These are phyloP conservation scores for Dalbergia cultrata DNA, from an alignment of 306 rosid species.

Conservation along the genomic window DNA sequence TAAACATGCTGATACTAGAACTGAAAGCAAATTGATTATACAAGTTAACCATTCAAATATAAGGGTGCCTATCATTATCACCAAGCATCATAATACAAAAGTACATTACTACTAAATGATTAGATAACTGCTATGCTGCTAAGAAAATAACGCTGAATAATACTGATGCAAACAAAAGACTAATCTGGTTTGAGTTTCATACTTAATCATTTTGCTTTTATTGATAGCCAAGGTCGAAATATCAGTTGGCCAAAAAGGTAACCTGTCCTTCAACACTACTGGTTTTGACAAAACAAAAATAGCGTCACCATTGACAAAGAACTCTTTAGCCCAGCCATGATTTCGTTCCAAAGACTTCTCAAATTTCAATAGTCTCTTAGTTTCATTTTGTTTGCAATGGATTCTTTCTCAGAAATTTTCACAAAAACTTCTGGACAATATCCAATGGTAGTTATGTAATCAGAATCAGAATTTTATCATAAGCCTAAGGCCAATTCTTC, in stretches of 20 bases:
- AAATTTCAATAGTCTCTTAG: slow-evolving; percentile 6
- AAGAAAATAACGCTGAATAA: slow-evolving; percentile 26
- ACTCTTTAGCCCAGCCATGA: not conserved
- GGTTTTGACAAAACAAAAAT: slow-evolving; percentile 5
- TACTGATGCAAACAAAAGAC: not conserved
- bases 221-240: slow-evolving; percentile 11
- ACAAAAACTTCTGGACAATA: slow-evolving; percentile 9
- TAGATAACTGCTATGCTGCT: not conserved
- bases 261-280: slow-evolving; percentile 22
- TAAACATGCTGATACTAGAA: slow-evolving; percentile 20
- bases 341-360: slow-evolving; percentile 27
- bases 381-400: slow-evolving; percentile 16
- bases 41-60: slow-evolving; percentile 8
- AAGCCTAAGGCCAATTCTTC: slow-evolving; percentile 23
- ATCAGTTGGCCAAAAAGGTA: slow-evolving; percentile 36
- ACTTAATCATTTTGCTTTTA: slow-evolving; percentile 18
- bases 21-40: not conserved
- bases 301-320: not conserved
- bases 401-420: not conserved
- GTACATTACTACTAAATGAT: slow-evolving; percentile 4
- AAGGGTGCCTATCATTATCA: not conserved
- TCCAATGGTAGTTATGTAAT: not conserved
- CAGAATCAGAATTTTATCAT: slow-evolving; percentile 7
- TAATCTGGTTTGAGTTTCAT: not conserved
- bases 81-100: not conserved